These are phyloP conservation scores for Globisporangium perplexum DNA, from an alignment of 352 stramenopile species.

Conservation along the genomic window DNA sequence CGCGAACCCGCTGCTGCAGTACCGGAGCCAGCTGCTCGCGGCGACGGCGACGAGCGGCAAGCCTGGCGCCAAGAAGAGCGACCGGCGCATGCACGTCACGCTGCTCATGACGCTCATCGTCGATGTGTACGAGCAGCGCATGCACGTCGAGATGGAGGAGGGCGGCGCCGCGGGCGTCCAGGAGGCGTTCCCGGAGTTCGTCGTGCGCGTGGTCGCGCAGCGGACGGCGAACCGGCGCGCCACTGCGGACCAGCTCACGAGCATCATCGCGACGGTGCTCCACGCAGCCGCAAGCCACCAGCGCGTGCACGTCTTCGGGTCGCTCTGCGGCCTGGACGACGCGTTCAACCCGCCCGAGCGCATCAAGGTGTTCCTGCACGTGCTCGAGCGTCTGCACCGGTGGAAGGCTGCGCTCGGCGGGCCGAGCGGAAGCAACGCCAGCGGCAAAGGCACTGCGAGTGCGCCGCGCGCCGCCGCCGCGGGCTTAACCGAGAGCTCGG, in stretches of 20 bases:
- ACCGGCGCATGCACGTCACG: conserved; percentile 66
- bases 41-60: conserved; percentile 10
- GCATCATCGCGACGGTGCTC: conserved; percentile 43
- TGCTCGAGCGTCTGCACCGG: conserved; percentile 53
- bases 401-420: conserved; percentile 24
- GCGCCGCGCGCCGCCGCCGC: not conserved
- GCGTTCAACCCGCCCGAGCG: conserved; percentile 68
- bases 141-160: conserved; percentile 35
- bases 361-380: conserved; percentile 57
- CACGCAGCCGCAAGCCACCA: conserved; percentile 36
- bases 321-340: conserved; percentile 44
- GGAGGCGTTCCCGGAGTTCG: conserved; percentile 67
- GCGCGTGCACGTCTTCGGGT: conserved; percentile 49
- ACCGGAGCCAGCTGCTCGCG: conserved; percentile 40
- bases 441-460: conserved; percentile 8
- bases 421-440: not conserved
- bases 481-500: conserved; percentile 10
- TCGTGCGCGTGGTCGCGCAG: conserved; percentile 51
- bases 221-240: conserved; percentile 36
- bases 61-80: conserved; percentile 36
- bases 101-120: conserved; percentile 64
- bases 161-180: conserved; percentile 18
- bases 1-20: conserved; percentile 60
- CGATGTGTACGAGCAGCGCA: conserved; percentile 67
- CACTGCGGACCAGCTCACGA: conserved; percentile 55